Percentiles rank a stretch among this genome's conserved stretches.
Evolutionary conservation across 2,329 filamentous ascomycete genomes (phyloP).

Genomic region (Diatrype stigma): DNA sequence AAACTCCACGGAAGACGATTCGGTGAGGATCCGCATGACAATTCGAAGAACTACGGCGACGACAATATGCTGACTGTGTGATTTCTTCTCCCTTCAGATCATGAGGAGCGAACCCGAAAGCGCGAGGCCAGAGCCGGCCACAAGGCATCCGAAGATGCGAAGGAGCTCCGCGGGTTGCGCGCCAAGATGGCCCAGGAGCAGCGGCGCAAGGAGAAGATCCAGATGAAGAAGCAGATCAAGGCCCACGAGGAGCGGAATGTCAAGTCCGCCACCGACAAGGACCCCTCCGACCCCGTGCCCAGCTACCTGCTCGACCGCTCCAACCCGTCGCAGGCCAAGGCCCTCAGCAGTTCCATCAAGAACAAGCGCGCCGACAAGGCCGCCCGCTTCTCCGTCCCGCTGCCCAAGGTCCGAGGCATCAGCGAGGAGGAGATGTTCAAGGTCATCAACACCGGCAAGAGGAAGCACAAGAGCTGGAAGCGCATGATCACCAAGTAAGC

Average conservation of each 20-base stretch:
- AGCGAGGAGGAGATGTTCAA: conserved; percentile 97
- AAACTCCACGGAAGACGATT: conserved; percentile 47
- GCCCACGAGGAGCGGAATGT: conserved; percentile 94
- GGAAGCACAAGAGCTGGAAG: conserved; percentile 79
- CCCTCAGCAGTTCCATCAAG: conserved; percentile 82
- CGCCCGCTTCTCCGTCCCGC: conserved; percentile 83
- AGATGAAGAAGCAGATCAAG: conserved; percentile 93
- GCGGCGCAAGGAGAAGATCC: conserved; percentile 95
- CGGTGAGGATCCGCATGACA: conserved; percentile 3
- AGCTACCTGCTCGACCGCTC: conserved; percentile 90
- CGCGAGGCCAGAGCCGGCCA: conserved; percentile 82
- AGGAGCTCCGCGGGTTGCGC: conserved; percentile 85
- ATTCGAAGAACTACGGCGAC: neutral
- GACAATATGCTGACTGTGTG: neutral
- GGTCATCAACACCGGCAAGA: conserved; percentile 93
- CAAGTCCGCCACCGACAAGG: conserved; percentile 77
- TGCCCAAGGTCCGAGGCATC: conserved; percentile 93
- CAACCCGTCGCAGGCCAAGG: conserved; percentile 58
- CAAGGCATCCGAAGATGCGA: conserved; percentile 81
- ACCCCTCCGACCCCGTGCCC: conserved; percentile 76
- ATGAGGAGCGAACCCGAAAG: conserved; percentile 85
- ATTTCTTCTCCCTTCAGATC: conserved; percentile 23
- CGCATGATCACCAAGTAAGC: conserved; percentile 55
- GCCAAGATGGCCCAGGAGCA: conserved; percentile 94
- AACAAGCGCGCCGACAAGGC: conserved; percentile 93